Conservation (phyloP, 225 moss, liverwort and hornwort genomes). For the Anthoceros angustus region DNA sequence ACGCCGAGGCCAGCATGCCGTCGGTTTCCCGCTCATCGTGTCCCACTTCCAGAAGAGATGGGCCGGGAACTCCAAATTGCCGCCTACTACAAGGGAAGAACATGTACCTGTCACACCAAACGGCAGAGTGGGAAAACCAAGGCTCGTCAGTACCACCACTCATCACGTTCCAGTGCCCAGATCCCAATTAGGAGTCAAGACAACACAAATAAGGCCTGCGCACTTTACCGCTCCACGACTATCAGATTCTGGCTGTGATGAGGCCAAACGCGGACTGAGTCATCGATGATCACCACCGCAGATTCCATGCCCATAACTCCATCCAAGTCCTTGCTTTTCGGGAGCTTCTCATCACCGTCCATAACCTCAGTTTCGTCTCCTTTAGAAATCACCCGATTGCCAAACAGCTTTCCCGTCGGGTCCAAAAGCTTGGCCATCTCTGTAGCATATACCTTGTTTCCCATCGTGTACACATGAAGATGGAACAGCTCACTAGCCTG, state of each 20-base stretch:
- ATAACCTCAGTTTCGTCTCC: conserved; percentile 71
- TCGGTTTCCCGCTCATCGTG: conserved; percentile 97
- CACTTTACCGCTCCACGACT: conserved; percentile 90
- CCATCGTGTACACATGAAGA: conserved; percentile 98
- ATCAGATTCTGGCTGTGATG: conserved; percentile 98
- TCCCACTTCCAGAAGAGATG: conserved; percentile 93
- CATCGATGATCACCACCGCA: conserved; percentile 96
- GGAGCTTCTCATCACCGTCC: conserved; percentile 34
- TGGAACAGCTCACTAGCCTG: conserved; percentile 96
- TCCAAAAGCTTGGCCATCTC: conserved; percentile 99
- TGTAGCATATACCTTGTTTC: conserved; percentile 95
- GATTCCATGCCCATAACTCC: conserved; percentile 99
- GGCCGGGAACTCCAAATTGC: conserved; percentile 86
- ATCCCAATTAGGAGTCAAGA: too few species aligned
- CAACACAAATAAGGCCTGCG: background rate
- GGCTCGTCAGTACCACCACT: too few species aligned
- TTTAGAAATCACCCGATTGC: conserved; percentile 91
- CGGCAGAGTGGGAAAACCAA: background rate
- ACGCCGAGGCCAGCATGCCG: conserved; percentile 95
- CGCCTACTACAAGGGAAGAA: conserved; percentile 99
- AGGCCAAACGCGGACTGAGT: conserved; percentile 97
- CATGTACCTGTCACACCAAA: conserved; percentile 63
- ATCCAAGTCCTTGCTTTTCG: conserved; percentile 98
- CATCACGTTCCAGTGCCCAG: too few species aligned
- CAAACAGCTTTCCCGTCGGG: conserved; percentile 81